Conservation (phyloP, 2,329 filamentous ascomycete genomes). For the Graphilbum fragrans region DNA sequence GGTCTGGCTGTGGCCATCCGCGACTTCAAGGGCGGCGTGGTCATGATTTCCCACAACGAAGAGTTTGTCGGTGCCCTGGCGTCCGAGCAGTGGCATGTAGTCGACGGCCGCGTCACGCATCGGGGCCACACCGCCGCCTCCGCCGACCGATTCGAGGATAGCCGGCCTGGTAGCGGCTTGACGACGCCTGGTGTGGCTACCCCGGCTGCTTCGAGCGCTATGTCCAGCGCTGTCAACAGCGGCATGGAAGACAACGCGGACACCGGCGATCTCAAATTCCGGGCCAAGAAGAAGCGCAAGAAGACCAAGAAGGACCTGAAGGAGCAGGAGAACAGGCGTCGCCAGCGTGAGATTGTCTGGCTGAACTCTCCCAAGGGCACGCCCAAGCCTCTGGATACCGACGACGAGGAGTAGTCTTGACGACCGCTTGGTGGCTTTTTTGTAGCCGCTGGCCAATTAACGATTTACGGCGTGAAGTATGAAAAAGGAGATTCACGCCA, state of each 20-base stretch:
- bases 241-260: conserved; percentile 65
- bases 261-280: conserved; percentile 62
- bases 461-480: too few relatives aligned
- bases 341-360: conserved; percentile 78
- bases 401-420: conserved; percentile 50
- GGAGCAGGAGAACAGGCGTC: conserved; percentile 76
- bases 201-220: conserved; percentile 38
- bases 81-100: conserved; percentile 92
- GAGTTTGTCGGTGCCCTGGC: conserved; percentile 95
- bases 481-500: background rate
- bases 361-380: conserved; percentile 79
- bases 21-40: conserved; percentile 95
- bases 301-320: conserved; percentile 93
- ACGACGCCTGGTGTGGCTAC: conserved; percentile 18
- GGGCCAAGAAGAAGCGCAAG: conserved; percentile 92
- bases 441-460: too few relatives aligned
- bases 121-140: conserved; percentile 65
- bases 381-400: conserved; percentile 63
- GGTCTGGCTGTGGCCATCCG: conserved; percentile 95
- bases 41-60: conserved; percentile 99
- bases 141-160: conserved; percentile 80
- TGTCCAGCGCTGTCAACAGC: conserved; percentile 58
- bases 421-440: too few relatives aligned
- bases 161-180: conserved; percentile 38
- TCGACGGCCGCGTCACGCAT: conserved; percentile 74